These are phyloP conservation scores for Mycena filopes DNA, from an alignment of 768 basidiomycete species.

Conservation along the genomic window DNA sequence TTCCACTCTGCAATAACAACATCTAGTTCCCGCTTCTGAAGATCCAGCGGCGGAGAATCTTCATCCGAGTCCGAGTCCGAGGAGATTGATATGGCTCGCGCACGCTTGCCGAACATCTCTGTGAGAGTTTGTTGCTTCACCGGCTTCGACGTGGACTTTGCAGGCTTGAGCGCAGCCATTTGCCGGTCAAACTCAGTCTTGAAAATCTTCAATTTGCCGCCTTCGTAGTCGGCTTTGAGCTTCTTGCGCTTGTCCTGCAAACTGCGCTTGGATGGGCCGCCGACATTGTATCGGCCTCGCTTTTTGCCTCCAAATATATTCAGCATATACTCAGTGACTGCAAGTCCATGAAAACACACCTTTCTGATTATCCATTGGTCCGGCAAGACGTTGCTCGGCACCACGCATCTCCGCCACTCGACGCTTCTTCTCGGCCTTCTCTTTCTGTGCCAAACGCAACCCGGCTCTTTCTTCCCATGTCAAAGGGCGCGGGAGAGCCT, in stretches of 20 bases:
- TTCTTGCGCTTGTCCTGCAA: constrained; percentile 3
- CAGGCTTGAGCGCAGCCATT: background rate
- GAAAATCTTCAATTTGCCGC: background rate
- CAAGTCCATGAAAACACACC: background rate
- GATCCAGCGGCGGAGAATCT: no score
- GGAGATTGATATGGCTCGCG: no score
- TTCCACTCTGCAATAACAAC: no score
- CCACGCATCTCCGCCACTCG: constrained; percentile 1
- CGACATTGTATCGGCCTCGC: background rate
- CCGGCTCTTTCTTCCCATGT: constrained; percentile 8
- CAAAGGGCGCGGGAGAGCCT: background rate
- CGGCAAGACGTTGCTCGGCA: constrained; percentile 1
- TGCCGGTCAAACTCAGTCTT: background rate
- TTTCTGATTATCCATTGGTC: background rate
- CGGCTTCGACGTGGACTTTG: background rate
- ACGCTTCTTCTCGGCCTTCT: background rate
- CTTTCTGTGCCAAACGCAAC: background rate
- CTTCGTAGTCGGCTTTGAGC: background rate
- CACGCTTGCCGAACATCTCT: no score
- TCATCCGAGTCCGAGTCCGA: no score
- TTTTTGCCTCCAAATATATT: background rate
- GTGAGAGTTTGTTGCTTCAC: background rate
- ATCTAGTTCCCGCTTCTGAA: no score
- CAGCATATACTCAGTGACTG: background rate
- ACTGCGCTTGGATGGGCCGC: background rate